These are phyloP conservation scores for Botryotinia calthae DNA, from an alignment of 2,329 filamentous ascomycete genomes.

Conservation along the genomic window DNA sequence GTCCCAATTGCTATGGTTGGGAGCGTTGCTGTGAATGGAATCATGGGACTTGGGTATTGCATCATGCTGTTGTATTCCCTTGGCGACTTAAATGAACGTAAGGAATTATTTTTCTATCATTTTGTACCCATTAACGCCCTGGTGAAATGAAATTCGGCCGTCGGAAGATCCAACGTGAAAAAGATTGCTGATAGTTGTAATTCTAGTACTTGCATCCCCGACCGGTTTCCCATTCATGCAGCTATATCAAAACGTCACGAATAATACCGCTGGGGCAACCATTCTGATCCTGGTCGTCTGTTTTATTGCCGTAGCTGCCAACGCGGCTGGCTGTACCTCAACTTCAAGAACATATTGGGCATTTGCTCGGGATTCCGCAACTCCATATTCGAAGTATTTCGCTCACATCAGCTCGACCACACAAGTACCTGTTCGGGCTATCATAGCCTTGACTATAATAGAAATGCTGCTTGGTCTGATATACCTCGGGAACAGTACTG, in stretches of 20 bases:
- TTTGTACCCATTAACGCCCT: not conserved
- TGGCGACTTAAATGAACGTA: conserved; percentile 39
- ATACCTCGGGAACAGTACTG: conserved; percentile 47
- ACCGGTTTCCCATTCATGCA: conserved; percentile 49
- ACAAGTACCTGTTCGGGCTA: conserved; percentile 42
- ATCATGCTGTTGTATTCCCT: conserved; percentile 47
- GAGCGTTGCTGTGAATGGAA: conserved; percentile 45
- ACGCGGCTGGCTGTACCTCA: conserved; percentile 46
- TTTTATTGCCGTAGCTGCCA: conserved; percentile 48
- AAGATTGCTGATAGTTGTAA: not conserved
- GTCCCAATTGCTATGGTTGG: conserved; percentile 46
- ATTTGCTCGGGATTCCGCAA: conserved; percentile 48
- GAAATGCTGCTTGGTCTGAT: conserved; percentile 48
- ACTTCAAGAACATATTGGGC: conserved; percentile 45
- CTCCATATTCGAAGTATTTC: conserved; percentile 41
- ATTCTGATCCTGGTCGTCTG: conserved; percentile 1
- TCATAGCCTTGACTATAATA: conserved; percentile 44
- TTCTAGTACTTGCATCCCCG: conserved; percentile 41
- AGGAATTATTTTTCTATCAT: not conserved
- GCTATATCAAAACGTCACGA: conserved; percentile 45
- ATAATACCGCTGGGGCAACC: conserved; percentile 5
- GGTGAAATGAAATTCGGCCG: not conserved
- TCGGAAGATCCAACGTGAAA: not conserved
- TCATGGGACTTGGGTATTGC: conserved; percentile 46
- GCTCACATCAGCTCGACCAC: conserved; percentile 36